phyloP scores from a whole-genome alignment of 768 basidiomycete genomes.

The Hygrocybe coccinea region DNA sequence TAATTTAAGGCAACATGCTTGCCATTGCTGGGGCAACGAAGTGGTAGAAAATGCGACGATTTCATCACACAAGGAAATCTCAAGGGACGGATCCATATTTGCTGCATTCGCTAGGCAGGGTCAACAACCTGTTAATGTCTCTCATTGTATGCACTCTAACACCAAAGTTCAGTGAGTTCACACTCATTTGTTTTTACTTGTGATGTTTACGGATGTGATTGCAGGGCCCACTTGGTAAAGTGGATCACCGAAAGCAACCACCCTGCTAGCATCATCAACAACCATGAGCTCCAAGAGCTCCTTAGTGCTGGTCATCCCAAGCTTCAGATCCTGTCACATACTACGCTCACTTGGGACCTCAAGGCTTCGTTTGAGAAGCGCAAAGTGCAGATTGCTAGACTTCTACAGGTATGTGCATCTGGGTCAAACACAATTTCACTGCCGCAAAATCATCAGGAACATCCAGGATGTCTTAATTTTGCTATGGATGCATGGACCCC shows the following conservation, averaged over 20 bases:
- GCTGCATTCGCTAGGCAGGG: slow-evolving; percentile 23
- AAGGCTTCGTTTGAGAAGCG: slow-evolving; percentile 22
- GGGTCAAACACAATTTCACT: not conserved
- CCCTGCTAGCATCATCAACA: slow-evolving; percentile 30
- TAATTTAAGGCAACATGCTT: slow-evolving; percentile 26
- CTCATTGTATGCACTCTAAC: slow-evolving; percentile 24
- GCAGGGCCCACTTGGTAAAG: slow-evolving; percentile 26
- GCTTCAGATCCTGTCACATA: slow-evolving; percentile 29
- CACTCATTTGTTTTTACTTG: not conserved
- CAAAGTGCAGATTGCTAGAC: slow-evolving; percentile 22
- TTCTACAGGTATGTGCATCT: slow-evolving; percentile 20
- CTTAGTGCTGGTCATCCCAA: slow-evolving; percentile 34
- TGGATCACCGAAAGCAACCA: slow-evolving; percentile 33
- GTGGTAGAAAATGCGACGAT: slow-evolving; percentile 15
- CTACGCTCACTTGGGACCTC: slow-evolving; percentile 30
- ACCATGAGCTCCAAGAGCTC: slow-evolving; percentile 25
- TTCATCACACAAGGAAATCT: not conserved
- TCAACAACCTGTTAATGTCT: slow-evolving; percentile 29
- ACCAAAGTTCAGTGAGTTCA: slow-evolving; percentile 19
- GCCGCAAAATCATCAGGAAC: slow-evolving; percentile 17
- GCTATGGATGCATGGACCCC: not conserved
- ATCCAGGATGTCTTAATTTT: slow-evolving; percentile 28
- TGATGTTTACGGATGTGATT: not conserved
- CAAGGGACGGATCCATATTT: slow-evolving; percentile 21
- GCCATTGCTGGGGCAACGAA: slow-evolving; percentile 27